Evolutionary conservation across 805 yeast genomes (phyloP), one percentile per base, ranked within the genome.

Genomic region (Saccharomycopsis microspora): DNA sequence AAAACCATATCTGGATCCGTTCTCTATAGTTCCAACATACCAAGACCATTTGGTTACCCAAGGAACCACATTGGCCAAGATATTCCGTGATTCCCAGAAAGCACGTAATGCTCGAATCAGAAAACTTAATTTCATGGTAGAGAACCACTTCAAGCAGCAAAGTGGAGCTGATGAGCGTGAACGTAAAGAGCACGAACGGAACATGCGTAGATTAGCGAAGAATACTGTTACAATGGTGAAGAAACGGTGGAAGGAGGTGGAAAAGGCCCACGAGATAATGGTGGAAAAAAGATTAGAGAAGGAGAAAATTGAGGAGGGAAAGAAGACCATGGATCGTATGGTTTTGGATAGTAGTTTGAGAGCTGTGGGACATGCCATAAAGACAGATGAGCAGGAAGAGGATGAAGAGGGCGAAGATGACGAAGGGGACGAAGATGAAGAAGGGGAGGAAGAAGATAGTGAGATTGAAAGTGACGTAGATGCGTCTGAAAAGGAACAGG

Each of bases 181-280:
- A 49, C 73, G 74, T 28, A 80, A 80, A 54, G 94, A 84, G 49
- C 76, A 80, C 56, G 95, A 88, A 56, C 82, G 76, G 56, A 76
- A 78, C 46, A 69, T 83, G 49, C 69, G 73, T 49, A 76, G 74
- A 50, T 62, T 90, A 34, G 95, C 96, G n/a, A 76, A 86, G 56
- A 73, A 80, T 43, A 84, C 94, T 0, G 83, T 85, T 1, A 81
- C 77, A 56, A 87, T 88, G 41, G 96, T 93, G 7, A 82, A 82
- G 63, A 87, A 81, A 61, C 80, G 93, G 58, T 93, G 99, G 99
- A 67, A 72, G 28, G 71, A 88, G 43, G 98, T 97, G 2, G 85
- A 82, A 53, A 87, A 85, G 60, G 94, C 86, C 1, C 82, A 75
- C 59, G 72, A 42, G 37, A 52, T 52, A 30, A 49, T 49, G 19